Evolutionary conservation across 371 early-diverging fungal genomes (phyloP), one percentile per base, ranked within the genome.

Genomic region (Dichotomocladium elegans): DNA sequence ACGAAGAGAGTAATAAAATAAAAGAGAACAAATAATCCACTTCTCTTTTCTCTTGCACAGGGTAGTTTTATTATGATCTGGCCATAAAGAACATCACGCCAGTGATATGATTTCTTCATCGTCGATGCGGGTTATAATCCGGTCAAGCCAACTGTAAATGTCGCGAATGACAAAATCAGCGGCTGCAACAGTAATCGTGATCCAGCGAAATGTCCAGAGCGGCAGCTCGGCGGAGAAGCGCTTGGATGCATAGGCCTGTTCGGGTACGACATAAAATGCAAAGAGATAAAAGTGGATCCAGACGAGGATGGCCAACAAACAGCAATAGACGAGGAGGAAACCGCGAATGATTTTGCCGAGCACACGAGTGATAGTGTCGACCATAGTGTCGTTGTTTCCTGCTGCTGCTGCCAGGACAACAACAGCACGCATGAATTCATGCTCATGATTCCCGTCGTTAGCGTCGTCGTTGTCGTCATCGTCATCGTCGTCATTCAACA

Each of bases 211-310:
- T 3, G 71, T 73, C 82, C 82, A 83, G 11, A 83, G 60, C 0
- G 82, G 81, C 22, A 83, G 52, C 53, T 83, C 82, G 15, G 69
- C 73, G 40, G 80, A 51, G 56, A 81, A 81, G 25, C 79, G 79
- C 26, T 55, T 59, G 15, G 67, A 57, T 1, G 50, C 59, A 25
- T 58, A 66, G n/a, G 17, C 37, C 21, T 37, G 37, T 14, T 43
- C 29, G 2, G 55, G 24, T 45, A 75, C 71, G 11, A 72, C 64
- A 25, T 80, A 68, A 50, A 83, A 81, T 0, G 82, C 82, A 55
- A 81, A 75, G 15, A 83, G 48, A 63, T 78, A 81, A 44, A 82
- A 83, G 46, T 82, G 80, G 48, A 83, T 72, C 84, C 84, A 83
- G 41, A 82, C 77, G 48, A 76, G 47, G 17, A 77, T 53, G 4